Base-by-base conservation (phyloP, 345 rosid species). In the Aethionema arabicum region DNA sequence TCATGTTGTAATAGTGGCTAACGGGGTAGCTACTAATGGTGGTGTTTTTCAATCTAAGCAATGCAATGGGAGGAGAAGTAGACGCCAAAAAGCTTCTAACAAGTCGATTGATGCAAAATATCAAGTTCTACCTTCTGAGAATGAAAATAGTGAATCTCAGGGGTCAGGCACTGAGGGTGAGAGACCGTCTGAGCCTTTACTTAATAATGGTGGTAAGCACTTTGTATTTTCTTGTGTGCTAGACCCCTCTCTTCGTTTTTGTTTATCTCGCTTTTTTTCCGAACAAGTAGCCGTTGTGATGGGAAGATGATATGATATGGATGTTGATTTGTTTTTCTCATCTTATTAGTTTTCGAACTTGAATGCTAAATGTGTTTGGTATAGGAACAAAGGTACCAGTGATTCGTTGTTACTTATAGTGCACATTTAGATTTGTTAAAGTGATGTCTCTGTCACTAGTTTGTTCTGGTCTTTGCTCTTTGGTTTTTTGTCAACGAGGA, bases 61-160 rank as follows among this genome's bases (percentile, higher is more conserved):
- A 66, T 70, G 80, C 30, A 35, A 77, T 6, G 92, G 88, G 76
- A 83, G 88, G 82, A 87, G 75, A 72, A 59, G 83, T 65, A 85
- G 96, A 76, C 87, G 95, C 51, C 91, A 83, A 58, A 93, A 74
- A 77, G 79, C 72, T 77, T 79, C 84, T 47, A 60, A 74, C 69
- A 82, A 74, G 77, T 47, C 78, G 70, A 57, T 47, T 68, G 89
- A 85, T 64, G 85, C 77, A 61, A 83, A 78, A 70, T 68, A 39
- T 65, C 80, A 53, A 60, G 72, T 48, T 5, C 2, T 40, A 68
- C 66, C 75, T 43, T 78, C 79, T 8, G 88, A 73, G 21, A 85
- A 70, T 72, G 83, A 83, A 69, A 80, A 72, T 54, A 60, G 54
- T 68, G 85, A 69, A 63, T 72, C 46, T 61, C 76, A 68, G 56